Conservation (phyloP, 805 yeast species). For the Starmerella vaccinii region DNA sequence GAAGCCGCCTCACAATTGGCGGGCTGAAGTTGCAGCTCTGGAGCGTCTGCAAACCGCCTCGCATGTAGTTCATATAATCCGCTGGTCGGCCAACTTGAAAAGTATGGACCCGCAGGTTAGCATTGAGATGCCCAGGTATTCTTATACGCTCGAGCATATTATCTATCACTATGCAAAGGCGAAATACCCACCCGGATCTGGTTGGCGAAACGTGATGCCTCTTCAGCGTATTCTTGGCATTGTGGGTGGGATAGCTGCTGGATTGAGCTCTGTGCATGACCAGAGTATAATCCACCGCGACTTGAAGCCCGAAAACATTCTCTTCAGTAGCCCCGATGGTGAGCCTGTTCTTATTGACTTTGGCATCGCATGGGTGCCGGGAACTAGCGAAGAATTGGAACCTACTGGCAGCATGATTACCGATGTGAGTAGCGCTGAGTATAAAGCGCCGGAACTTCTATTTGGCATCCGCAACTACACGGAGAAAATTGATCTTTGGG, state of each 20-base stretch:
- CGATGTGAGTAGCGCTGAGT: conserved; percentile 55
- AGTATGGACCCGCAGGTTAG: conserved; percentile 24
- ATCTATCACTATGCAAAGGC: conserved; percentile 32
- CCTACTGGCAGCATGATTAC: conserved; percentile 32
- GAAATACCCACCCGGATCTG: conserved; percentile 28
- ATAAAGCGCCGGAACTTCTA: conserved; percentile 65
- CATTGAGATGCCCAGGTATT: conserved; percentile 37
- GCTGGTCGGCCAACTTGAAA: conserved; percentile 19
- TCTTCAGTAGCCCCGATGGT: conserved; percentile 38
- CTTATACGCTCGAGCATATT: conserved; percentile 32
- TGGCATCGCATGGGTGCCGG: conserved; percentile 47
- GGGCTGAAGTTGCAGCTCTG: conserved; percentile 38
- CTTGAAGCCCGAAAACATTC: conserved; percentile 64
- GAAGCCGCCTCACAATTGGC: conserved; percentile 44
- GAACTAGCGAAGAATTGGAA: conserved; percentile 8
- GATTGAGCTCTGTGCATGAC: conserved; percentile 23
- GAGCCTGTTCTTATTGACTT: conserved; percentile 46
- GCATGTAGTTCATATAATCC: conserved; percentile 25
- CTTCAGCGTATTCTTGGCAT: conserved; percentile 29
- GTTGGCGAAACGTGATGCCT: conserved; percentile 33
- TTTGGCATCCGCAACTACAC: conserved; percentile 50
- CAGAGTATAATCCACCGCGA: conserved; percentile 33
- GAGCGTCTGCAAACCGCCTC: conserved; percentile 19
- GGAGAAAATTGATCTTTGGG: conserved; percentile 58
- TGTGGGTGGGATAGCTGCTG: conserved; percentile 22